Conservation (phyloP, 176 grass and related monocot genomes). For the Dactylis glomerata region DNA sequence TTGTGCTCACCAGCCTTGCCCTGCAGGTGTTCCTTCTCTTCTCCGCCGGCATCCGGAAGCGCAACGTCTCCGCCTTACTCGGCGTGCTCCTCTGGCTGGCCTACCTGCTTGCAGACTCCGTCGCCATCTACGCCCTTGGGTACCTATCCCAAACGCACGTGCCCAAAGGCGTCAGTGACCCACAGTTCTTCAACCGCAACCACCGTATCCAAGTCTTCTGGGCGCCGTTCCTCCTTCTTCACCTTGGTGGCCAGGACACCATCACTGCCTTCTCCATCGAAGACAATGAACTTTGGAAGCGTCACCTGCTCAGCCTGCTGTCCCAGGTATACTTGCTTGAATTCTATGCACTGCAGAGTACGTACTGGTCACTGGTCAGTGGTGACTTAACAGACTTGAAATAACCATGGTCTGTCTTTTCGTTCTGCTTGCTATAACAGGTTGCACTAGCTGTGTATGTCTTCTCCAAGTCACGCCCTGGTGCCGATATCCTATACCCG, state of each 20-base stretch:
- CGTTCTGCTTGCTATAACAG: background rate
- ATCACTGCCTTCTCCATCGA: conserved; percentile 46
- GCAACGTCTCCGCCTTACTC: conserved; percentile 37
- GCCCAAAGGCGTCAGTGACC: background rate
- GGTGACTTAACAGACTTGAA: background rate
- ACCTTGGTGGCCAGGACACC: conserved; percentile 46
- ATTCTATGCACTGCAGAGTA: background rate
- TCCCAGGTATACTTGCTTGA: conserved; percentile 20
- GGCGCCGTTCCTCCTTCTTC: conserved; percentile 41
- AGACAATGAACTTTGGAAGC: conserved; percentile 45
- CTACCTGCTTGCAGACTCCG: conserved; percentile 50
- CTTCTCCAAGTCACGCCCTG: conserved; percentile 43
- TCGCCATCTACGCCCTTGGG: conserved; percentile 41
- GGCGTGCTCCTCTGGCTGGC: conserved; percentile 37
- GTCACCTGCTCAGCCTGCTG: conserved; percentile 49
- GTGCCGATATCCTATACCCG: background rate
- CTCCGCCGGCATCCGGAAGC: conserved; percentile 36
- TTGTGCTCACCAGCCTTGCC: conserved; percentile 40
- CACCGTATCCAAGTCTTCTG: conserved; percentile 39
- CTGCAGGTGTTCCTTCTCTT: conserved; percentile 56
- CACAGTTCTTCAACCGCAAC: background rate
- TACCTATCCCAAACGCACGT: conserved; percentile 36
- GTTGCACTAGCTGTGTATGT: conserved; percentile 48
- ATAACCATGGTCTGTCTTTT: background rate
- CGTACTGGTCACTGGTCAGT: background rate